Conservation (phyloP, 257 asterid species). For the Nicotiana obtusifolia region DNA sequence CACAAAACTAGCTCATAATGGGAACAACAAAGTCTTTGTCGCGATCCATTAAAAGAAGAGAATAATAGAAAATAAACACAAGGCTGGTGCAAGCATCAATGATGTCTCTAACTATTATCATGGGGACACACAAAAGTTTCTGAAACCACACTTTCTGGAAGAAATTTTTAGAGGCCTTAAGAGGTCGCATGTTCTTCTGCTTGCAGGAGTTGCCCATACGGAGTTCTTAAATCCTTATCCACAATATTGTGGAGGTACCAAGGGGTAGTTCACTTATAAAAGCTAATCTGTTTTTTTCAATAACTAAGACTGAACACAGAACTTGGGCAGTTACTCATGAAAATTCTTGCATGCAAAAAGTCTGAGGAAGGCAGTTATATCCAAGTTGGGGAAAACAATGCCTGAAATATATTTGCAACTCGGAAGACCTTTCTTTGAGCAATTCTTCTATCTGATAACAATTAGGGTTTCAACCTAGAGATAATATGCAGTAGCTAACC, state of each 20-base stretch:
- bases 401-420: not conserved
- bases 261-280: not conserved
- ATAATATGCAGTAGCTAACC: not conserved
- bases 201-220: not conserved
- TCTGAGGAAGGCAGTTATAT: not conserved
- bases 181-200: not conserved
- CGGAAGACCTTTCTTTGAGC: not conserved
- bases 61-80: not conserved
- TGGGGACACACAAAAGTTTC: not conserved
- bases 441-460: not conserved
- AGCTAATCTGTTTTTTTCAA: not conserved
- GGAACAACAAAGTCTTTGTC: not conserved
- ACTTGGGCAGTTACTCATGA: slow-evolving; percentile 5
- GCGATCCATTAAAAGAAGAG: not conserved
- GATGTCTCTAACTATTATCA: not conserved
- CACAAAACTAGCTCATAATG: not conserved
- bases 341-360: not conserved
- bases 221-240: not conserved
- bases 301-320: not conserved
- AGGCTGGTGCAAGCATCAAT: not conserved
- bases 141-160: not conserved
- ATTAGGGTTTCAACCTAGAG: not conserved
- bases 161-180: not conserved
- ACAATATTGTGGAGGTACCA: not conserved
- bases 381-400: not conserved